phyloP scores from a whole-genome alignment of 306 rosid genomes.

The Acacia confusa region DNA sequence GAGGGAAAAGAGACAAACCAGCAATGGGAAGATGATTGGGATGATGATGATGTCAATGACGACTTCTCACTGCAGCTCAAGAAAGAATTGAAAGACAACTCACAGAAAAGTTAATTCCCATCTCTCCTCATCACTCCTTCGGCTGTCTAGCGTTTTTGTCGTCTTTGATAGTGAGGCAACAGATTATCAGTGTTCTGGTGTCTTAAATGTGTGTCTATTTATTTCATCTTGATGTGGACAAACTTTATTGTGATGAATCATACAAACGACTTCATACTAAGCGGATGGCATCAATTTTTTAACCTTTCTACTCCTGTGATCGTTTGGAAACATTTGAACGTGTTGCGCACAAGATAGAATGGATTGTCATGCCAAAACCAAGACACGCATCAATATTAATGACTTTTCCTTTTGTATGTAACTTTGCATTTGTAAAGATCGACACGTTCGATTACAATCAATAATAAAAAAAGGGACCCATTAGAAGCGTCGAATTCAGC shows the following conservation, averaged over 20 bases:
- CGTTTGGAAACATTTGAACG: neutral
- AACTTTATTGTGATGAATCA: neutral
- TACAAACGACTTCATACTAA: neutral
- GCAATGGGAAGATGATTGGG: constrained; percentile 79
- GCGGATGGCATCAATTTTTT: neutral
- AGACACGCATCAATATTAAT: neutral
- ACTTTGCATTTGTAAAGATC: neutral
- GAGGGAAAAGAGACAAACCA: constrained; percentile 49
- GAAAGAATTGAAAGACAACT: constrained; percentile 9
- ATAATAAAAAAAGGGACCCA: neutral
- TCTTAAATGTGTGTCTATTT: neutral
- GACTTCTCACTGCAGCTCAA: constrained; percentile 48
- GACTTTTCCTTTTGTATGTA: neutral
- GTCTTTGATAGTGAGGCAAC: neutral
- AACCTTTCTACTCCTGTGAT: neutral
- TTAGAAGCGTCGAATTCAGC: neutral
- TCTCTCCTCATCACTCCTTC: neutral
- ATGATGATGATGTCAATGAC: constrained; percentile 64
- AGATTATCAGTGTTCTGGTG: neutral
- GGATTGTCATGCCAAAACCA: neutral
- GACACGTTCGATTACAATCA: neutral
- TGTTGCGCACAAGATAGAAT: neutral
- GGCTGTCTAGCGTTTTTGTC: neutral
- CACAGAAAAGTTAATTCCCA: constrained; percentile 37
- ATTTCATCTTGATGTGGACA: neutral